Evolutionary conservation across 805 yeast genomes (phyloP).

Genomic region (Sungouiozyma ichnusensis): DNA sequence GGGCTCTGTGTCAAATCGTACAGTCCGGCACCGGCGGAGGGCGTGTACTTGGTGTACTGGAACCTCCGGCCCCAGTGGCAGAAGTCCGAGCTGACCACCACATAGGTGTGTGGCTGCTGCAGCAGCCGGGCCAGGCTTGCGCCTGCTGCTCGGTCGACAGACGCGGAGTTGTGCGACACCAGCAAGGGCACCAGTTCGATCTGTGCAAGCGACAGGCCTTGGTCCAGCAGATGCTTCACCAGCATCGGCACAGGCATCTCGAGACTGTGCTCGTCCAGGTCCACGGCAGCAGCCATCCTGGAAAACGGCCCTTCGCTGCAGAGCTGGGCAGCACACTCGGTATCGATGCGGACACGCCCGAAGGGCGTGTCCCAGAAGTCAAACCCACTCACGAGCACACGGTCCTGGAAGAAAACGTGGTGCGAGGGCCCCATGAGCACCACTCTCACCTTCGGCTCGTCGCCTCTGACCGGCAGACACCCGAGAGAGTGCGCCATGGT

Average conservation of each 20-base stretch:
- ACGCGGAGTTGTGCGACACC: slow-evolving; percentile 51
- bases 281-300: slow-evolving; percentile 48
- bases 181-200: slow-evolving; percentile 66
- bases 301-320: slow-evolving; percentile 32
- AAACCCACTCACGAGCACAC: slow-evolving; percentile 44
- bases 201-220: slow-evolving; percentile 23
- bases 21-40: slow-evolving; percentile 16
- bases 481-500: slow-evolving; percentile 70
- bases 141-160: slow-evolving; percentile 38
- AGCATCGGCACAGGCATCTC: slow-evolving; percentile 82
- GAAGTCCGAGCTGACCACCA: slow-evolving; percentile 81
- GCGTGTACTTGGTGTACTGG: slow-evolving; percentile 44
- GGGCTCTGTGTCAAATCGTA: slow-evolving; percentile 66
- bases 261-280: slow-evolving; percentile 81
- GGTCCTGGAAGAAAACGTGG: slow-evolving; percentile 65
- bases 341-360: slow-evolving; percentile 65
- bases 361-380: slow-evolving; percentile 67
- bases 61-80: slow-evolving; percentile 87
- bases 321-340: slow-evolving; percentile 31
- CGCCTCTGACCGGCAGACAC: slow-evolving; percentile 44
- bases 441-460: slow-evolving; percentile 38
- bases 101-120: slow-evolving; percentile 44
- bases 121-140: slow-evolving; percentile 42
- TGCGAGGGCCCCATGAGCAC: slow-evolving; percentile 91
- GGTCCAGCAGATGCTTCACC: slow-evolving; percentile 41